Conservation (phyloP, 306 rosid genomes). For the Citrullus mucosospermus region DNA sequence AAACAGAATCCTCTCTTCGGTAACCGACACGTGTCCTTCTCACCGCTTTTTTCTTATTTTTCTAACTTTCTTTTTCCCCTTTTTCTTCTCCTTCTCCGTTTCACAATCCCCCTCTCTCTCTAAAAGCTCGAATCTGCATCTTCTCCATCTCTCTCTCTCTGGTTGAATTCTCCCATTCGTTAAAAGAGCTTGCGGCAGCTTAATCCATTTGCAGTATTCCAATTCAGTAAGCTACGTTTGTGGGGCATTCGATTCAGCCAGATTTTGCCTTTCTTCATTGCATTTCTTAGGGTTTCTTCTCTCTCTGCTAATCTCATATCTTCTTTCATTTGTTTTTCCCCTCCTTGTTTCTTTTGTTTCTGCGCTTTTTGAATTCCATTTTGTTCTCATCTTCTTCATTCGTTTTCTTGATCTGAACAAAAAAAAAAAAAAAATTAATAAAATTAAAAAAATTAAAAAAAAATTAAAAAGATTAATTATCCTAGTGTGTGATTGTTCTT, state of each 20-base stretch:
- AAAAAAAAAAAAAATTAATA: neutral
- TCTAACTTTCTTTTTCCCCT: neutral
- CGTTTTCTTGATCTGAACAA: conserved; percentile 7
- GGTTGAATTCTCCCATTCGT: conserved; percentile 32
- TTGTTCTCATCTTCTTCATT: neutral
- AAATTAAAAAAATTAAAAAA: neutral
- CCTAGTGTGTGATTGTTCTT: conserved; percentile 1
- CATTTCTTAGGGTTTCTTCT: conserved; percentile 8
- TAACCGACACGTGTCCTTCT: conserved; percentile 38
- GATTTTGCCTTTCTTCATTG: neutral
- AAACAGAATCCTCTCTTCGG: conserved; percentile 8
- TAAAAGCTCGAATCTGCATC: neutral
- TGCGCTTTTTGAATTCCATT: neutral
- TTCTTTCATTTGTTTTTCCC: neutral
- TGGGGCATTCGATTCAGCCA: neutral
- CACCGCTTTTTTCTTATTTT: neutral
- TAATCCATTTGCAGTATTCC: neutral
- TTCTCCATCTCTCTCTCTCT: conserved; percentile 18
- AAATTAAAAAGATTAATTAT: conserved; percentile 9
- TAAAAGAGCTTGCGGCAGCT: neutral
- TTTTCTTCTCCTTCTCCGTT: neutral
- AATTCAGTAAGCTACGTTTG: conserved; percentile 5
- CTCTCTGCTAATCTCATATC: neutral
- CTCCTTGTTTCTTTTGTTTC: neutral
- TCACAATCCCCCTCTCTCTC: neutral